These are phyloP conservation scores for Nitzschia sp. DNA, from an alignment of 108 stramenopile genomes.

Conservation along the genomic window DNA sequence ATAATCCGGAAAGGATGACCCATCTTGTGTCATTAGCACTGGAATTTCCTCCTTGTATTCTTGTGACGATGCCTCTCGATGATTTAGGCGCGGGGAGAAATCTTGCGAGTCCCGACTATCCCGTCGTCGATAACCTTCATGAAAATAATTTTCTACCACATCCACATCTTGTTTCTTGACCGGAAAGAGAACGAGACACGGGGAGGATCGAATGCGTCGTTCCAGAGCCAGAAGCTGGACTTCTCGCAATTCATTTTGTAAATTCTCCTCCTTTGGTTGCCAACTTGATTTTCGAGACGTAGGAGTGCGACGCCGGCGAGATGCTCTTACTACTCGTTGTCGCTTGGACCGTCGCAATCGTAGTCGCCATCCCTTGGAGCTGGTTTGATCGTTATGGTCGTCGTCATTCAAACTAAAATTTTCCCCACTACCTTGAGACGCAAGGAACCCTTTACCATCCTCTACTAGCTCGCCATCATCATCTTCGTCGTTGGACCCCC, in stretches of 20 bases:
- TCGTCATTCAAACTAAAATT: too few species aligned
- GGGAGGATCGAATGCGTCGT: conserved; percentile 67
- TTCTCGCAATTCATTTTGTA: conserved; percentile 58
- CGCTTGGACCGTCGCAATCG: conserved; percentile 1
- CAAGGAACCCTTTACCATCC: neutral
- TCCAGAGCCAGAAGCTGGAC: conserved; percentile 78
- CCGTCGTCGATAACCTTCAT: conserved; percentile 31
- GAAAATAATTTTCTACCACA: conserved; percentile 65
- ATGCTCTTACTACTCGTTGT: neutral
- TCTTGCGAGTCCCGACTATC: conserved; percentile 14
- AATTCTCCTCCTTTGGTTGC: conserved; percentile 21
- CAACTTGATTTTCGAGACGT: neutral
- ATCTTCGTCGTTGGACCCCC: conserved; percentile 4
- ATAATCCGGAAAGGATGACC: neutral
- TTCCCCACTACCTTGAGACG: neutral
- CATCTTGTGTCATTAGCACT: neutral
- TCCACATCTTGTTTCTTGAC: conserved; percentile 76
- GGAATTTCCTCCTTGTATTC: neutral
- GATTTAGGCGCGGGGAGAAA: too few species aligned
- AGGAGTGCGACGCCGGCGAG: neutral
- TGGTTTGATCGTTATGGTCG: neutral
- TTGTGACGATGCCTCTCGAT: neutral
- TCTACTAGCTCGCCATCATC: conserved; percentile 2
- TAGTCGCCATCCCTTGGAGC: conserved; percentile 5
- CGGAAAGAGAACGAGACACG: conserved; percentile 73